Conservation (phyloP, 306 rosid species). For the Inga laurina region DNA sequence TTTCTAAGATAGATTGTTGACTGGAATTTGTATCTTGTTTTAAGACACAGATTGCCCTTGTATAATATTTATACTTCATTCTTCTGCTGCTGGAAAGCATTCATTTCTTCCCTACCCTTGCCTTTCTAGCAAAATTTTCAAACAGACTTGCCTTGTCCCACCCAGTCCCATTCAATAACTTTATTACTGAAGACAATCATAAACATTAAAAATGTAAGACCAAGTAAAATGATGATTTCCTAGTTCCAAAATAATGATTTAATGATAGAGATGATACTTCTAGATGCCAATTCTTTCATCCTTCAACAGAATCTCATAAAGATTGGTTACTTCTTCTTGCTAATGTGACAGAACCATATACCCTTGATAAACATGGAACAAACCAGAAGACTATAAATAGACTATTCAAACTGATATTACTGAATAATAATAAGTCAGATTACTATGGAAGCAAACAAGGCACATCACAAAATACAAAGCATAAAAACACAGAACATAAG, state of each 20-base stretch:
- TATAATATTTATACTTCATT: background rate
- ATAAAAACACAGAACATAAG: too few relatives aligned
- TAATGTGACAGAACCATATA: too few relatives aligned
- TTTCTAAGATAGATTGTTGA: background rate
- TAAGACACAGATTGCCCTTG: slow-evolving; percentile 1
- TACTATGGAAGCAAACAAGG: too few relatives aligned
- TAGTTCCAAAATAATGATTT: background rate
- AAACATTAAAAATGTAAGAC: background rate
- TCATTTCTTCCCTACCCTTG: background rate
- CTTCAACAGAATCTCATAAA: slow-evolving; percentile 5
- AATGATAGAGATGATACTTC: background rate
- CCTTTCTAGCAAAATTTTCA: background rate
- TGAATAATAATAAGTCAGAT: too few relatives aligned
- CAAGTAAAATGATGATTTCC: background rate
- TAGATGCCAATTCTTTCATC: background rate
- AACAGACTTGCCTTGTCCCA: background rate
- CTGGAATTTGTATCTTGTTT: background rate
- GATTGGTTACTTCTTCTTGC: background rate
- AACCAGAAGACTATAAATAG: too few relatives aligned
- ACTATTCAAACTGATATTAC: too few relatives aligned
- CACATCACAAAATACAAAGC: too few relatives aligned
- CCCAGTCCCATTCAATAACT: background rate
- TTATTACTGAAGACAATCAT: background rate
- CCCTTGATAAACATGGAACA: too few relatives aligned
- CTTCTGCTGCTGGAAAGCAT: background rate